These are phyloP conservation scores for Rhipidocladum racemiflorum DNA, from an alignment of 176 grass and related monocot genomes.

Conservation along the genomic window DNA sequence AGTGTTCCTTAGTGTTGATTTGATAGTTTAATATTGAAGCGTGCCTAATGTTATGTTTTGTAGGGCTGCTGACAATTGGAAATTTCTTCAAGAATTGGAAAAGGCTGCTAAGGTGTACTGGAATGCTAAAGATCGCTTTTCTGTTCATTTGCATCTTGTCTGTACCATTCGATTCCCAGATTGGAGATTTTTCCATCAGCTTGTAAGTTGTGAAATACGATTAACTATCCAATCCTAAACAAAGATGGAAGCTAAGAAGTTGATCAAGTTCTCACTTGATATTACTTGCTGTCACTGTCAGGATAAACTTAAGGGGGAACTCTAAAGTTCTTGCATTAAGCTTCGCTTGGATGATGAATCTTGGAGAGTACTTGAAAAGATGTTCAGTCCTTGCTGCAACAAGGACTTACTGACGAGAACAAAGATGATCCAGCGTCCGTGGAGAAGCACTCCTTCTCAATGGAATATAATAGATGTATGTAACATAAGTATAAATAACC, in stretches of 20 bases:
- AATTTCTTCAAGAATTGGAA: too few relatives aligned
- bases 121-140: too few relatives aligned
- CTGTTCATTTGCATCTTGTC: too few relatives aligned
- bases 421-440: constrained; percentile 72
- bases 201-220: background rate
- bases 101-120: too few relatives aligned
- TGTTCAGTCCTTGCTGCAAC: constrained; percentile 61
- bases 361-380: constrained; percentile 73
- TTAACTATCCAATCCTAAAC: background rate
- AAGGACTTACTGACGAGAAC: constrained; percentile 89
- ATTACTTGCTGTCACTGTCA: constrained; percentile 49
- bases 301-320: constrained; percentile 83
- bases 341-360: constrained; percentile 80
- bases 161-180: too few relatives aligned
- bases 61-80: too few relatives aligned
- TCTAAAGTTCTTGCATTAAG: constrained; percentile 44
- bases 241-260: background rate
- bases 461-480: too few relatives aligned
- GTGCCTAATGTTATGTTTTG: too few relatives aligned
- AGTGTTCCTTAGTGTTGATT: too few relatives aligned
- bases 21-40: too few relatives aligned
- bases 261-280: constrained; percentile 9
- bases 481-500: too few relatives aligned
- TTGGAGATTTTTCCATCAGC: background rate
- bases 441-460: constrained; percentile 85